These are phyloP conservation scores for Pestalotiopsis sp. DNA, from an alignment of 2,329 filamentous ascomycete species.

Conservation along the genomic window DNA sequence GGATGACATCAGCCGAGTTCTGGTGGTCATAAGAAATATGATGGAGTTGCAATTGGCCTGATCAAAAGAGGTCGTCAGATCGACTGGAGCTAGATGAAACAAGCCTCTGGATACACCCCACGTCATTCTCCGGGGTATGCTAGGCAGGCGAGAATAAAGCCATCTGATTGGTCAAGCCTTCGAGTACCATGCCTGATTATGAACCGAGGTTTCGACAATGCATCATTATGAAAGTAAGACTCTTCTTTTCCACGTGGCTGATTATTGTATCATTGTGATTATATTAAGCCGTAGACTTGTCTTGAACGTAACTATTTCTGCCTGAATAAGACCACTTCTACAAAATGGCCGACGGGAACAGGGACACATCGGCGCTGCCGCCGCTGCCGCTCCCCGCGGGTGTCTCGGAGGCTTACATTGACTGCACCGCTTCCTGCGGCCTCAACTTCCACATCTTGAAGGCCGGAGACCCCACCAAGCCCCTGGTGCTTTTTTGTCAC, in stretches of 20 bases:
- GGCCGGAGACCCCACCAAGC: slow-evolving; percentile 44
- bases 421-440: slow-evolving; percentile 50
- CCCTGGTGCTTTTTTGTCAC: slow-evolving; percentile 64
- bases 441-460: slow-evolving; percentile 65
- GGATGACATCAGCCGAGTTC: neutral
- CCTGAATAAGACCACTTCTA: neutral
- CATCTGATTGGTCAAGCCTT: neutral
- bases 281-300: neutral
- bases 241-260: neutral
- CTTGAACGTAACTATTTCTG: neutral
- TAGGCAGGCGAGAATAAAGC: neutral
- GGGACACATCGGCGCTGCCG: slow-evolving; percentile 15
- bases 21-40: neutral
- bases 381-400: slow-evolving; percentile 48
- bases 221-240: neutral
- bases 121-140: neutral
- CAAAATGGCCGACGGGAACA: neutral
- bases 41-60: neutral
- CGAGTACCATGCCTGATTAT: neutral
- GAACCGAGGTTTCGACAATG: neutral
- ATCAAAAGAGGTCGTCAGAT: neutral
- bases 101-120: neutral
- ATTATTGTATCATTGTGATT: neutral
- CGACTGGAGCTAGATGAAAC: neutral
- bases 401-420: slow-evolving; percentile 58